Conservation (phyloP, 1,139 yeast genomes). For the Taphrina betulina region DNA sequence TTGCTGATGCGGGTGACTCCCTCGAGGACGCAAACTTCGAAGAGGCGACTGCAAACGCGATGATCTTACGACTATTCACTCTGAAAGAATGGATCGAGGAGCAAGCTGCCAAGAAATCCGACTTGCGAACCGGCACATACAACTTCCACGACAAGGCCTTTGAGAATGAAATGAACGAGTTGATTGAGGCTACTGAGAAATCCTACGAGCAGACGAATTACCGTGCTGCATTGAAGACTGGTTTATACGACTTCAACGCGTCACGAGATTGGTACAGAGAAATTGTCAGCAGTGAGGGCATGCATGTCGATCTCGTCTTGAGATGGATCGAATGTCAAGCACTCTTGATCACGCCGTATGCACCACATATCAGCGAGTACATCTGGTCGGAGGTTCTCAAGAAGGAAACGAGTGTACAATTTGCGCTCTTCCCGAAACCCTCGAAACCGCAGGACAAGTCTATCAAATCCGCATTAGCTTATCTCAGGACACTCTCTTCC, state of each 20-base stretch:
- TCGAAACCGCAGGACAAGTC: constrained; percentile 62
- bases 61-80: constrained; percentile 86
- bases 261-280: constrained; percentile 97
- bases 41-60: constrained; percentile 95
- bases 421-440: constrained; percentile 74
- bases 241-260: constrained; percentile 89
- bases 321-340: constrained; percentile 84
- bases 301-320: constrained; percentile 80
- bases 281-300: constrained; percentile 54
- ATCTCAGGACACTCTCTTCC: constrained; percentile 74
- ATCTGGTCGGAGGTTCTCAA: constrained; percentile 79
- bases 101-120: constrained; percentile 48
- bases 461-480: constrained; percentile 66
- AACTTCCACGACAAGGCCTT: constrained; percentile 82
- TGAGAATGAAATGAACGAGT: constrained; percentile 86
- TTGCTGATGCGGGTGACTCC: constrained; percentile 98
- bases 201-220: constrained; percentile 72
- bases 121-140: constrained; percentile 66
- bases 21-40: constrained; percentile 98
- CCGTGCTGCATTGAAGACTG: constrained; percentile 84
- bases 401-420: constrained; percentile 62
- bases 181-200: constrained; percentile 69
- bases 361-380: constrained; percentile 94
- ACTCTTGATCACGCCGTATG: constrained; percentile 81
- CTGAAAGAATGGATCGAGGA: constrained; percentile 87